These are phyloP conservation scores for Ciborinia camelliae DNA, from an alignment of 2,329 filamentous ascomycete genomes.

Conservation along the genomic window DNA sequence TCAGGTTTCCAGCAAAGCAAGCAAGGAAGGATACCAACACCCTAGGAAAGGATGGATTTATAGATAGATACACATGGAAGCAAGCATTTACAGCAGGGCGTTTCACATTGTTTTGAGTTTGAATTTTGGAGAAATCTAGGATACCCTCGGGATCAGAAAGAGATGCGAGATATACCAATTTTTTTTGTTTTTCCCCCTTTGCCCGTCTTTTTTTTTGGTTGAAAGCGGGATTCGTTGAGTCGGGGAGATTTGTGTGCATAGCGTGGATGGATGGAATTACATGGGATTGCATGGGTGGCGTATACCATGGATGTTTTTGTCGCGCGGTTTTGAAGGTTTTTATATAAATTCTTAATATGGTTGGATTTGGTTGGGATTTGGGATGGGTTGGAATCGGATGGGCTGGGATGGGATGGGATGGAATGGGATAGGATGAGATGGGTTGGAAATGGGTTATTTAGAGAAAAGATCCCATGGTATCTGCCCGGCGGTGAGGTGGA, in stretches of 20 bases:
- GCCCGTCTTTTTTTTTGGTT: background rate
- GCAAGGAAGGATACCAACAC: background rate
- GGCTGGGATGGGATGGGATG: background rate
- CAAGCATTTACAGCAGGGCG: constrained; percentile 10
- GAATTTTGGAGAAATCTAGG: background rate
- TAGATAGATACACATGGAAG: constrained; percentile 16
- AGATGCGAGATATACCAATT: constrained; percentile 4
- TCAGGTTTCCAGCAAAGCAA: background rate
- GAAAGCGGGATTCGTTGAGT: background rate
- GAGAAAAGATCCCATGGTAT: too few species aligned
- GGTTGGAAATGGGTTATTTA: background rate
- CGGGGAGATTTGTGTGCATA: background rate
- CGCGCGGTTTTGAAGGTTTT: background rate
- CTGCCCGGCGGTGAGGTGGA: background rate
- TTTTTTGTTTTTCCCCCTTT: background rate
- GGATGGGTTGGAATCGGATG: background rate
- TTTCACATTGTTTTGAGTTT: background rate
- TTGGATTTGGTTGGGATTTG: background rate
- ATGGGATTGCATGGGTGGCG: background rate
- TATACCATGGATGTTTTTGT: background rate
- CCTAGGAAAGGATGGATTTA: constrained; percentile 8
- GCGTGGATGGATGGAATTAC: background rate
- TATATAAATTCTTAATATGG: background rate
- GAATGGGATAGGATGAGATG: too few species aligned
- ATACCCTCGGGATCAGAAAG: background rate